Evolutionary conservation across 2,329 filamentous ascomycete species (phyloP).

Genomic region (Tolypocladium guangdongense): DNA sequence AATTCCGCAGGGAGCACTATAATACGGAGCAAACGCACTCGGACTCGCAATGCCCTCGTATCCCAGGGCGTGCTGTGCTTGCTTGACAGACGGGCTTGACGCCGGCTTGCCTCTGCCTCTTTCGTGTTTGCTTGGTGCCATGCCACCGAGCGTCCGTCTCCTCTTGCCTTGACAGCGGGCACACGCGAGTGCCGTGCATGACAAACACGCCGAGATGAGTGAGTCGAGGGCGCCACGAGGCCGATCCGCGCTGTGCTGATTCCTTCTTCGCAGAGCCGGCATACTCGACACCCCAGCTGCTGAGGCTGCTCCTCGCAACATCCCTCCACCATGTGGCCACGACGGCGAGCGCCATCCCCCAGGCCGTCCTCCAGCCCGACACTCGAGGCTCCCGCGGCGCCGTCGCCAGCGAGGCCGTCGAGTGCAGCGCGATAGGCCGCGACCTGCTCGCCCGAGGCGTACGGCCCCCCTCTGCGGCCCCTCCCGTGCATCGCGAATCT

Average conservation of each 20-base stretch:
- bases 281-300: background rate
- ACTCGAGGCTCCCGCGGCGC: constrained; percentile 37
- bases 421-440: constrained; percentile 60
- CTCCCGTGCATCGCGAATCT: background rate
- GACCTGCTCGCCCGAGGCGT: constrained; percentile 46
- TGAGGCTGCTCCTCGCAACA: constrained; percentile 1
- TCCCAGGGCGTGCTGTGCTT: background rate
- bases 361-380: constrained; percentile 11
- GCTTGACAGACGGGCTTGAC: background rate
- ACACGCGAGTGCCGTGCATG: background rate
- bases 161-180: background rate
- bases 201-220: background rate
- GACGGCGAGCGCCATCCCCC: constrained; percentile 7
- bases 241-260: background rate
- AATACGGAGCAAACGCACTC: no score
- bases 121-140: background rate
- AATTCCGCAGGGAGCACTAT: no score
- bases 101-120: background rate
- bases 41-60: background rate
- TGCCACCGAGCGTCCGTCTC: background rate
- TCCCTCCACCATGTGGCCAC: constrained; percentile 1
- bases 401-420: constrained; percentile 56
- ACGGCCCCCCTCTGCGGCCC: constrained; percentile 14
- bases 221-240: background rate
- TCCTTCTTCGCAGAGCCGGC: background rate